These are phyloP conservation scores for Ogataea degrootiae DNA, from an alignment of 805 yeast species.

Conservation along the genomic window DNA sequence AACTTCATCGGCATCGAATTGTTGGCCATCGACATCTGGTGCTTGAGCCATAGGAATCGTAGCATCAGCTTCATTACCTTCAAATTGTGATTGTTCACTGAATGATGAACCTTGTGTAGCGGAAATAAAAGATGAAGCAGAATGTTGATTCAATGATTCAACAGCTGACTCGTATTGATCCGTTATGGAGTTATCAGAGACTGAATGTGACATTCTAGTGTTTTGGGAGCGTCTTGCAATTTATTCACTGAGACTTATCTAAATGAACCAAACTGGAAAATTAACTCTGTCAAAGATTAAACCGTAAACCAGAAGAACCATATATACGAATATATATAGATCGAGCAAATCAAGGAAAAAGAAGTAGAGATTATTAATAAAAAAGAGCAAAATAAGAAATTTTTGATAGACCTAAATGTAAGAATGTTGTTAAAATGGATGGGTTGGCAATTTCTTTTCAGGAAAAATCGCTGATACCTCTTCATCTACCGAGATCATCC, in stretches of 20 bases:
- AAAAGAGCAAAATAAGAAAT: too few species aligned
- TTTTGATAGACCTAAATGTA: too few species aligned
- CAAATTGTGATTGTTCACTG: neutral
- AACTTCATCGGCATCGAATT: constrained; percentile 5
- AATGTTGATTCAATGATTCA: constrained; percentile 4
- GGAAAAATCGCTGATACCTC: too few species aligned
- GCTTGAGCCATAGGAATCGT: neutral
- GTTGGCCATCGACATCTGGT: neutral
- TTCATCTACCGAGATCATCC: too few species aligned
- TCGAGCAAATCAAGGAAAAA: too few species aligned
- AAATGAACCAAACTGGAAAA: neutral
- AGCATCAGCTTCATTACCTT: neutral
- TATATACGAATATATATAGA: too few species aligned
- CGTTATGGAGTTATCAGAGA: neutral
- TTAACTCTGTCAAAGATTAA: too few species aligned
- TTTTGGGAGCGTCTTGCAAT: too few species aligned
- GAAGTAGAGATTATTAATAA: too few species aligned
- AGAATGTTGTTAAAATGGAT: too few species aligned
- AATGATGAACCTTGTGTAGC: neutral
- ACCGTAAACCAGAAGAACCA: too few species aligned
- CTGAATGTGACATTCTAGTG: neutral
- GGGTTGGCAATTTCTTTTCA: too few species aligned
- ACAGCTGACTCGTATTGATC: constrained; percentile 10
- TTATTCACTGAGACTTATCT: neutral
- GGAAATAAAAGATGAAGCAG: neutral